Conservation (phyloP, 176 grass and related monocot genomes). For the Oropetium thomaeum region DNA sequence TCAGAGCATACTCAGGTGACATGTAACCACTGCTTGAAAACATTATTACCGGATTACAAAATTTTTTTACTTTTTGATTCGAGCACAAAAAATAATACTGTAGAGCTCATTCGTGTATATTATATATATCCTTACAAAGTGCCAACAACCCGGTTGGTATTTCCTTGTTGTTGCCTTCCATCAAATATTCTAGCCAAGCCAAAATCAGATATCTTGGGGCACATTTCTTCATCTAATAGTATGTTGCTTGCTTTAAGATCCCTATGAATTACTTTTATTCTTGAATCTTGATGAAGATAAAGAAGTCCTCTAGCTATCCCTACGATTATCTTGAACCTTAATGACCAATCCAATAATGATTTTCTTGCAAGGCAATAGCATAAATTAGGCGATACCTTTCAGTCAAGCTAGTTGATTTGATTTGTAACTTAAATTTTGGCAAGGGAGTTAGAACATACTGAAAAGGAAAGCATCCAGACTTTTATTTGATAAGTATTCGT, state of each 20-base stretch:
- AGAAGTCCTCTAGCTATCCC: slow-evolving; percentile 53
- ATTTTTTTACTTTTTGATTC: neutral
- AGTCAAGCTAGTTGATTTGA: neutral
- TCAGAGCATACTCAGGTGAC: slow-evolving; percentile 50
- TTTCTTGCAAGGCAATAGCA: slow-evolving; percentile 1
- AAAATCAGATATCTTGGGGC: slow-evolving; percentile 49
- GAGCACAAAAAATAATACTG: neutral
- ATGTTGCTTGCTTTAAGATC: slow-evolving; percentile 54
- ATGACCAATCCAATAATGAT: slow-evolving; percentile 40
- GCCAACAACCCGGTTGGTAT: slow-evolving; percentile 44
- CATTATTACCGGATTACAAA: no score
- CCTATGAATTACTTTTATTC: slow-evolving; percentile 41
- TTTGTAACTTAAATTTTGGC: neutral
- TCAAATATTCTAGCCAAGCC: slow-evolving; percentile 45
- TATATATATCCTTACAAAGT: slow-evolving; percentile 50
- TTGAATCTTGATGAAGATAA: slow-evolving; percentile 71
- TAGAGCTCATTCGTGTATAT: neutral
- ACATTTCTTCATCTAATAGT: slow-evolving; percentile 45
- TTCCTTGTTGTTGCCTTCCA: slow-evolving; percentile 23
- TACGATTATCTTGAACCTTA: slow-evolving; percentile 52
- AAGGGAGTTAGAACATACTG: slow-evolving; percentile 19
- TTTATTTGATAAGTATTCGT: slow-evolving; percentile 47
- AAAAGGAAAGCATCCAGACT: slow-evolving; percentile 56
- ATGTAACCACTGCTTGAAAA: slow-evolving; percentile 47
- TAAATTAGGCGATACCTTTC: neutral